Percentiles rank a stretch among this genome's conserved stretches.
These are phyloP conservation scores for Ganoderma boninense DNA, from an alignment of 1,284 basidiomycete species.

Conservation along the genomic window DNA sequence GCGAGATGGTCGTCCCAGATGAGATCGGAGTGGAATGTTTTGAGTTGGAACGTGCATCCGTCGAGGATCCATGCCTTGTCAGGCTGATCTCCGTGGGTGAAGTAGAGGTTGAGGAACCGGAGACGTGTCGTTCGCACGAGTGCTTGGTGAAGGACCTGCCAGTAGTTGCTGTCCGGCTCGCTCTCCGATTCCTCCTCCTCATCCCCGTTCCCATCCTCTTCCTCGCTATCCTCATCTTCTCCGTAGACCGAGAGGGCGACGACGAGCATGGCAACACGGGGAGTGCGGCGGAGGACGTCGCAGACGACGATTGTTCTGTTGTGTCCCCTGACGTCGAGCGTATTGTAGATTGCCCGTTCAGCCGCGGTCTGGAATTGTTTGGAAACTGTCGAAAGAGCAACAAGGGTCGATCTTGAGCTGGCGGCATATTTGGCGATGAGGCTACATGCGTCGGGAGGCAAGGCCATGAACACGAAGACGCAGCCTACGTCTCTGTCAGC, in stretches of 20 bases:
- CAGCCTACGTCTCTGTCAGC: slow-evolving; percentile 10
- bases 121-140: slow-evolving; percentile 54
- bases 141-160: slow-evolving; percentile 57
- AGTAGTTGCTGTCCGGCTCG: slow-evolving; percentile 51
- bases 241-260: slow-evolving; percentile 60
- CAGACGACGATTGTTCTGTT: slow-evolving; percentile 52
- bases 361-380: slow-evolving; percentile 60
- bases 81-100: slow-evolving; percentile 50
- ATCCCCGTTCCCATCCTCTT: slow-evolving; percentile 20
- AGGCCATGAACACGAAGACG: slow-evolving; percentile 51
- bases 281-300: slow-evolving; percentile 51
- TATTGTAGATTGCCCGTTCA: slow-evolving; percentile 67
- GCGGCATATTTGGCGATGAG: slow-evolving; percentile 60
- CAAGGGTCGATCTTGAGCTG: slow-evolving; percentile 57
- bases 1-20: slow-evolving; percentile 66
- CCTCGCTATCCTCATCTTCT: slow-evolving; percentile 37
- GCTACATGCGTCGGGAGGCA: slow-evolving; percentile 64
- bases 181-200: slow-evolving; percentile 21
- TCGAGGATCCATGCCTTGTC: slow-evolving; percentile 61
- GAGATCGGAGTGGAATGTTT: slow-evolving; percentile 68
- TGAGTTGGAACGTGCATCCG: slow-evolving; percentile 58
- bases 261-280: slow-evolving; percentile 58
- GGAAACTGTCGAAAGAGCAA: slow-evolving; percentile 62
- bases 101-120: slow-evolving; percentile 59
- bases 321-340: slow-evolving; percentile 54